Evolutionary conservation across 2,329 filamentous ascomycete species (phyloP).

Genomic region (Cladosporium austrohemisphaericum): DNA sequence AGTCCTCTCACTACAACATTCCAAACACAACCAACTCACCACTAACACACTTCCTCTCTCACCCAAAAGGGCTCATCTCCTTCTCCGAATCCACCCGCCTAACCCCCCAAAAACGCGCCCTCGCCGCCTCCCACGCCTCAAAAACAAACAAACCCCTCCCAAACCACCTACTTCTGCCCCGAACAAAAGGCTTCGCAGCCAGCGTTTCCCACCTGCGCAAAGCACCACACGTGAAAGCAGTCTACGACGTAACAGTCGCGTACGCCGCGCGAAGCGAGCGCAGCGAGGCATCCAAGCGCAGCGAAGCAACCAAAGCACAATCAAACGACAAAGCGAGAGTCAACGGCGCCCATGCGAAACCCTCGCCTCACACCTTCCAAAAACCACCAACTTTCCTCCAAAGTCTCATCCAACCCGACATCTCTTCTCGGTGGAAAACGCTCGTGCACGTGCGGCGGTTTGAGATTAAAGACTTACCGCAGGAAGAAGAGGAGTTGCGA

Average conservation of each 20-base stretch:
- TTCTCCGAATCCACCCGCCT: constrained; percentile 63
- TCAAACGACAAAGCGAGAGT: neutral
- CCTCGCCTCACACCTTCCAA: constrained; percentile 26
- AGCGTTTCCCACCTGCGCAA: constrained; percentile 52
- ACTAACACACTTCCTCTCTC: neutral
- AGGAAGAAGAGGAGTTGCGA: constrained; percentile 29
- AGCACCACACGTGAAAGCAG: constrained; percentile 33
- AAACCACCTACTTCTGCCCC: constrained; percentile 57
- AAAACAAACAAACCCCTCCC: constrained; percentile 50
- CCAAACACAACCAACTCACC: neutral
- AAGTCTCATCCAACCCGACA: constrained; percentile 25
- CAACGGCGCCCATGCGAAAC: neutral
- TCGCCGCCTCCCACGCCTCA: constrained; percentile 52
- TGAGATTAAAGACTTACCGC: constrained; percentile 28
- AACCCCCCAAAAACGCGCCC: constrained; percentile 50
- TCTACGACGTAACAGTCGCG: constrained; percentile 40
- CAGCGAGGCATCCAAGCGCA: neutral
- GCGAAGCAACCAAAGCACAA: neutral
- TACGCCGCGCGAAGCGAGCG: constrained; percentile 26
- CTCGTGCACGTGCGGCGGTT: constrained; percentile 34
- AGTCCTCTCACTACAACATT: neutral
- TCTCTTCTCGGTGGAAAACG: constrained; percentile 30
- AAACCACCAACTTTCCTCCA: constrained; percentile 32
- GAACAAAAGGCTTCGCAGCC: constrained; percentile 59
- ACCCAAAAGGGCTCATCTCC: constrained; percentile 57